Conservation (phyloP, 176 grass and related monocot genomes). For the Triticum turgidum region DNA sequence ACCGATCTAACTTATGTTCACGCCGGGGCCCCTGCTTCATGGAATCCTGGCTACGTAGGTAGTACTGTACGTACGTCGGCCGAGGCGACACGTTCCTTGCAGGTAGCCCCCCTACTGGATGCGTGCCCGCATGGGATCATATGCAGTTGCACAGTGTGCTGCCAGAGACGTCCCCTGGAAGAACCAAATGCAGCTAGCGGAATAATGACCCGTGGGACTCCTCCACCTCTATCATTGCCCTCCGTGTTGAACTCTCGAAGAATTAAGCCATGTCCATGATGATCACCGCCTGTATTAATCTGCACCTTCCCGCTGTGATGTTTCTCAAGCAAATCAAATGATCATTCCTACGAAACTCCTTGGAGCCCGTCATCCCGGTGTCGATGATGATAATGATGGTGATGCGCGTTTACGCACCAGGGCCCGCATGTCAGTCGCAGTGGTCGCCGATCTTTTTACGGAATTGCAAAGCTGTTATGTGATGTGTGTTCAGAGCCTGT, state of each 20-base stretch:
- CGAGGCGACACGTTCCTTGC: not conserved
- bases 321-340: not conserved
- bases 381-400: not conserved
- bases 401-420: not conserved
- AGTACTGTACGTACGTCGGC: not conserved
- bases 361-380: not conserved
- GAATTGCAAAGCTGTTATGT: not conserved
- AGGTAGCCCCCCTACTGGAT: not conserved
- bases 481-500: not conserved
- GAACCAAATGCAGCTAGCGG: not conserved
- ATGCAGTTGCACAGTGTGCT: not conserved
- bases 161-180: slow-evolving; percentile 8
- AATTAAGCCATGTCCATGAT: not conserved
- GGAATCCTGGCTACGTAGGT: not conserved
- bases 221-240: slow-evolving; percentile 13
- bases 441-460: not conserved
- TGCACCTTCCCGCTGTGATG: not conserved
- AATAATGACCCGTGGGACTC: slow-evolving; percentile 20
- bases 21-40: too few species aligned
- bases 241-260: not conserved
- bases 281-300: not conserved
- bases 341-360: not conserved
- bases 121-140: slow-evolving; percentile 35
- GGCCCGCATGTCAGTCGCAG: not conserved
- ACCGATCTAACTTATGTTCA: not conserved